A percentile compares a stretch with the other conserved stretches of the same genome.
These are phyloP conservation scores for Amyloporia xantha DNA, from an alignment of 768 basidiomycete genomes.

Conservation along the genomic window DNA sequence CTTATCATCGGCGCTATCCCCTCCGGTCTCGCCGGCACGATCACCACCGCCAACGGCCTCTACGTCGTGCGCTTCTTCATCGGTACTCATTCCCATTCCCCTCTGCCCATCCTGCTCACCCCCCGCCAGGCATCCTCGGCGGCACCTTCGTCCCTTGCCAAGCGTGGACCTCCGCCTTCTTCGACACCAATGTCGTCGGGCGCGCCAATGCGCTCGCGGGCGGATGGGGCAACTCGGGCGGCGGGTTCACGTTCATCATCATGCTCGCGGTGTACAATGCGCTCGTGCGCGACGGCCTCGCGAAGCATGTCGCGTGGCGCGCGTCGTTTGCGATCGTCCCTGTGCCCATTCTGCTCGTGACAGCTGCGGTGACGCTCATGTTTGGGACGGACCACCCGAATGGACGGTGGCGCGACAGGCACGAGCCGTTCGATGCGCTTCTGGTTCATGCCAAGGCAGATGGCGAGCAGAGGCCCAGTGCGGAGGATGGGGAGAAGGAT, in stretches of 20 bases:
- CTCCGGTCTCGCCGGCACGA: conserved; percentile 49
- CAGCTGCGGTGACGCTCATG: conserved; percentile 34
- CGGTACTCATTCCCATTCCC: conserved; percentile 20
- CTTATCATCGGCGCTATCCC: conserved; percentile 52
- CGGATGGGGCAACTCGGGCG: conserved; percentile 45
- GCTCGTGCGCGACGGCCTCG: conserved; percentile 30
- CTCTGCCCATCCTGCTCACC: not conserved
- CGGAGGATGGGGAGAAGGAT: conserved; percentile 11
- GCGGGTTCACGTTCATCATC: conserved; percentile 48
- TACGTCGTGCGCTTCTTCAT: conserved; percentile 50
- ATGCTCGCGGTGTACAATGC: conserved; percentile 48
- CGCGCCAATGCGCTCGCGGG: conserved; percentile 48
- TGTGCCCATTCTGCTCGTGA: conserved; percentile 41
- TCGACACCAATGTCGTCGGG: conserved; percentile 43
- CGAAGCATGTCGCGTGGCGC: conserved; percentile 43
- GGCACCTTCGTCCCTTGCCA: conserved; percentile 57
- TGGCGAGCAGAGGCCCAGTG: conserved; percentile 11
- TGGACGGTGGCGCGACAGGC: conserved; percentile 45
- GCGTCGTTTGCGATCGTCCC: conserved; percentile 51
- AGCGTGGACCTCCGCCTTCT: conserved; percentile 56
- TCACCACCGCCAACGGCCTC: conserved; percentile 32
- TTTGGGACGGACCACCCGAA: conserved; percentile 50
- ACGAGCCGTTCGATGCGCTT: conserved; percentile 27
- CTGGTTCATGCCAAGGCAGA: conserved; percentile 7
- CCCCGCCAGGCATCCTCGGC: conserved; percentile 36